These are phyloP conservation scores for Suillus americanus DNA, from an alignment of 768 basidiomycete species.

Conservation along the genomic window DNA sequence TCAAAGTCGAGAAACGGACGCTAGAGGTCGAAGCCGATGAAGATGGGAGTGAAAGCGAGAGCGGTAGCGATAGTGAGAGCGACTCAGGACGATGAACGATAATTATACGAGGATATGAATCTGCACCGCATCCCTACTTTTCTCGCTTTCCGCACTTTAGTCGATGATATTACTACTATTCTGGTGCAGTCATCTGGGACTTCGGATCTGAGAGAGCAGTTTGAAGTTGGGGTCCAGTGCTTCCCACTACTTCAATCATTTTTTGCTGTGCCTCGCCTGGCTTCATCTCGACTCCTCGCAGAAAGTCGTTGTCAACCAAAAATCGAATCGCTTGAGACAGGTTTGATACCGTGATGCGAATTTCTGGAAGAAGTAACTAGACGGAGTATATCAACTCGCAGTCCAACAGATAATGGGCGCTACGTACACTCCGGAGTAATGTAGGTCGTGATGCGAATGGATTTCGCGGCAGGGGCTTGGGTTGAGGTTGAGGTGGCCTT, in stretches of 20 bases:
- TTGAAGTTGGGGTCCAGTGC: slow-evolving; percentile 12
- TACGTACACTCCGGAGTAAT: slow-evolving; percentile 74
- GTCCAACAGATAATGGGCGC: not conserved
- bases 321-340: slow-evolving; percentile 91
- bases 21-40: slow-evolving; percentile 63
- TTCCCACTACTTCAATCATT: slow-evolving; percentile 59
- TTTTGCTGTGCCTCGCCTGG: slow-evolving; percentile 73
- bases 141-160: not conserved
- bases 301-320: slow-evolving; percentile 86
- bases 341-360: slow-evolving; percentile 85
- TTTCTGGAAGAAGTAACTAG: slow-evolving; percentile 82
- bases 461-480: slow-evolving; percentile 54
- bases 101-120: not conserved
- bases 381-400: slow-evolving; percentile 3
- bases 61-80: slow-evolving; percentile 31
- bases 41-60: slow-evolving; percentile 29
- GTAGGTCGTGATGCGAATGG: slow-evolving; percentile 68
- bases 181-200: not conserved
- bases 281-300: slow-evolving; percentile 73
- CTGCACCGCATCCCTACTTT: slow-evolving; percentile 4
- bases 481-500: slow-evolving; percentile 37
- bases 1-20: slow-evolving; percentile 70
- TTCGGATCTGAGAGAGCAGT: slow-evolving; percentile 8
- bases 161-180: not conserved
- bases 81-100: not conserved